phyloP scores from a whole-genome alignment of 495 filamentous ascomycete genomes.

The Entonaema liquescens region DNA sequence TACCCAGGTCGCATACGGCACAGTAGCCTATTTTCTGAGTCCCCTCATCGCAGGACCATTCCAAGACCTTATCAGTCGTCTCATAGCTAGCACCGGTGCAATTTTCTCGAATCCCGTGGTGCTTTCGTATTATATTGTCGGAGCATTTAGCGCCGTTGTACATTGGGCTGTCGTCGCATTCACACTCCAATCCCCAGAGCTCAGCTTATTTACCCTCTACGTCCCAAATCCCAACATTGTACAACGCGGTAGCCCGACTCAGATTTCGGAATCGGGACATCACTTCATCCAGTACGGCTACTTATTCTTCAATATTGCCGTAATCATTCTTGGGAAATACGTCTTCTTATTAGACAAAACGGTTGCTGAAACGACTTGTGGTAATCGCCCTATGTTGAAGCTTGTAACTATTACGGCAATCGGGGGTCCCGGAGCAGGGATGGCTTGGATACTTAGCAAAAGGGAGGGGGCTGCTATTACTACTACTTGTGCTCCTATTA shows the following conservation, averaged over 20 bases:
- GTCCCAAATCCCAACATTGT: slow-evolving; percentile 12
- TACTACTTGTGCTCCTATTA: too few relatives aligned
- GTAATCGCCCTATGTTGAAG: background rate
- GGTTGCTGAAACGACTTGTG: background rate
- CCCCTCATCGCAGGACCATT: slow-evolving; percentile 14
- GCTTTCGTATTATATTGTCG: slow-evolving; percentile 14
- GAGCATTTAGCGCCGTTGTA: background rate
- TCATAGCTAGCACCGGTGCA: slow-evolving; percentile 1
- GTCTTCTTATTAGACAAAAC: background rate
- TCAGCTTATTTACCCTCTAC: slow-evolving; percentile 23
- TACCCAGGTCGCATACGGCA: slow-evolving; percentile 12
- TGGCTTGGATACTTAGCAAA: slow-evolving; percentile 30
- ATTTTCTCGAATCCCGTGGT: background rate
- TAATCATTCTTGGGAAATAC: slow-evolving; percentile 22
- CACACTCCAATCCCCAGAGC: slow-evolving; percentile 4
- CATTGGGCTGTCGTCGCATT: slow-evolving; percentile 7
- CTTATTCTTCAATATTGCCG: slow-evolving; percentile 1
- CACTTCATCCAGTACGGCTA: slow-evolving; percentile 34
- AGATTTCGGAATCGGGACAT: slow-evolving; percentile 8
- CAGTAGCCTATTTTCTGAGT: slow-evolving; percentile 7
- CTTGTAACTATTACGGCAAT: slow-evolving; percentile 6
- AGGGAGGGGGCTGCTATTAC: slow-evolving; percentile 12
- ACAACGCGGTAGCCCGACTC: slow-evolving; percentile 11
- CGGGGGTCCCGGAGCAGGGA: slow-evolving; percentile 20
- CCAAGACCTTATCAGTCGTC: slow-evolving; percentile 5